Conservation (phyloP, 768 basidiomycete genomes). For the Hygrocybe coccinea region DNA sequence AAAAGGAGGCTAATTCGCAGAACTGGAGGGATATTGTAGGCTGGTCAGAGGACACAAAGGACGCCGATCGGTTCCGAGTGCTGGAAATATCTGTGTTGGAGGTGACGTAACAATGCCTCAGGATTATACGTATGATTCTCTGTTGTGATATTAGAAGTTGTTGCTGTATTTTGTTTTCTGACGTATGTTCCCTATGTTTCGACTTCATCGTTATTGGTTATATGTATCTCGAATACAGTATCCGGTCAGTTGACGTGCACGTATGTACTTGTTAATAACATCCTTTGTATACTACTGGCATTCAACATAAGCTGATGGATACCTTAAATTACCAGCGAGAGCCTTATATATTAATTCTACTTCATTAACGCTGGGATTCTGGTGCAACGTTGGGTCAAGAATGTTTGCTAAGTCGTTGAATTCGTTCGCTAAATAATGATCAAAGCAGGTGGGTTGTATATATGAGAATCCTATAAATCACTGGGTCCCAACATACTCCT, state of each 20-base stretch:
- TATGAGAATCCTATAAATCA: background rate
- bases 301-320: no score
- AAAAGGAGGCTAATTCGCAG: slow-evolving; percentile 76
- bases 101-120: slow-evolving; percentile 36
- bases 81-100: slow-evolving; percentile 78
- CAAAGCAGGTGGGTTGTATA: no score
- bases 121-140: background rate
- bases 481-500: background rate
- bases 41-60: slow-evolving; percentile 79
- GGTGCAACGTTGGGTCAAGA: no score
- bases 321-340: no score
- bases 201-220: background rate
- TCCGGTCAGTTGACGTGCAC: background rate
- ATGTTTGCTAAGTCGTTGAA: no score
- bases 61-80: slow-evolving; percentile 67
- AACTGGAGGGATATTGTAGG: slow-evolving; percentile 81
- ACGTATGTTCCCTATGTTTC: background rate
- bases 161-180: background rate
- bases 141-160: background rate
- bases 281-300: no score
- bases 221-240: background rate
- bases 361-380: no score
- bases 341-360: no score
- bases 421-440: no score
- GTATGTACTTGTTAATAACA: no score